Evolutionary conservation across 306 rosid species (phyloP).

Genomic region (Dalbergia oliveri): DNA sequence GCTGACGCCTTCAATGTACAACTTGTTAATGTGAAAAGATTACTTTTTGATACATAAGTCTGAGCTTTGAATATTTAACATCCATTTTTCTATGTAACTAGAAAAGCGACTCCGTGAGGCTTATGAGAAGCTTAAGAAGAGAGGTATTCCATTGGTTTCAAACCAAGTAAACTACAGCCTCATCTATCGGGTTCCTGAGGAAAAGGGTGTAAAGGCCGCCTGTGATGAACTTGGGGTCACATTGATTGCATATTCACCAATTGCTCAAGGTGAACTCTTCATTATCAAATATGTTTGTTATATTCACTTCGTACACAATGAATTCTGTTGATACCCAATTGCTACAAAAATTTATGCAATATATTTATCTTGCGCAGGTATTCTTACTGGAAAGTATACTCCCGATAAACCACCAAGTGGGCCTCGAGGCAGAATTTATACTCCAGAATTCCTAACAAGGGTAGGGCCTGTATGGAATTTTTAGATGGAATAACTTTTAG

Average conservation of each 20-base stretch:
- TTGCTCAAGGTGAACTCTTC: slow-evolving; percentile 81
- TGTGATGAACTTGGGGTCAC: slow-evolving; percentile 95
- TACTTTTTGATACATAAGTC: background rate
- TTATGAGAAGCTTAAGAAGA: slow-evolving; percentile 65
- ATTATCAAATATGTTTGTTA: slow-evolving; percentile 4
- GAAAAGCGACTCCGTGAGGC: slow-evolving; percentile 85
- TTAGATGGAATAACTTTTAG: slow-evolving; percentile 16
- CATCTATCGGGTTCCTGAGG: slow-evolving; percentile 83
- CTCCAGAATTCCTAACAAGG: slow-evolving; percentile 73
- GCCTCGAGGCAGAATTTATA: slow-evolving; percentile 82
- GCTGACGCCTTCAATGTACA: background rate
- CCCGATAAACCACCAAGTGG: slow-evolving; percentile 84
- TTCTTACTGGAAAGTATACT: slow-evolving; percentile 86
- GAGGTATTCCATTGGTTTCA: slow-evolving; percentile 94
- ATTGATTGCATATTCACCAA: slow-evolving; percentile 93
- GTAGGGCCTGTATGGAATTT: slow-evolving; percentile 46
- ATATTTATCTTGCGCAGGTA: slow-evolving; percentile 59
- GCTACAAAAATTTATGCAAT: slow-evolving; percentile 18
- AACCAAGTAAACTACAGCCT: slow-evolving; percentile 98
- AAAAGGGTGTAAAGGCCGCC: slow-evolving; percentile 83
- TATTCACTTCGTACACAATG: background rate
- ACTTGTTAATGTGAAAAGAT: background rate
- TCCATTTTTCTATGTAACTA: slow-evolving; percentile 33
- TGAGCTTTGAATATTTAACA: background rate
- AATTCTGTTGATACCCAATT: slow-evolving; percentile 10